Conservation (phyloP, 2,329 filamentous ascomycete genomes). For the Davidsoniella eucalypti region DNA sequence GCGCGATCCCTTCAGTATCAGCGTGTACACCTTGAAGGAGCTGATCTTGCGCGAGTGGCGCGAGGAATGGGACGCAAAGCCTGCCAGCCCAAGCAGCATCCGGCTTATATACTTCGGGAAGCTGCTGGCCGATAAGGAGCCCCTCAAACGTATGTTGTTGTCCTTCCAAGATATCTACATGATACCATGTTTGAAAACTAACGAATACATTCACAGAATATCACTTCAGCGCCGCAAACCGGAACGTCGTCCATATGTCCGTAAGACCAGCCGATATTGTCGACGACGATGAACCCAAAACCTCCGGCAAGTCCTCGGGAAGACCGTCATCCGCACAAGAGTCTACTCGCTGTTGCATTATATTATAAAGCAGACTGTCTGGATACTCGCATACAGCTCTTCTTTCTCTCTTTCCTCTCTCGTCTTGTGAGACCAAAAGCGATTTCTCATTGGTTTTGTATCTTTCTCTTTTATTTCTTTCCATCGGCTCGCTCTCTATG, state of each 20-base stretch:
- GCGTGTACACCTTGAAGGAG: slow-evolving; percentile 86
- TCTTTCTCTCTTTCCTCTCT: not conserved
- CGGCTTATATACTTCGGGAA: slow-evolving; percentile 84
- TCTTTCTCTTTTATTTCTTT: not conserved
- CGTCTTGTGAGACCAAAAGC: not conserved
- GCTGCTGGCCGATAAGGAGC: slow-evolving; percentile 74
- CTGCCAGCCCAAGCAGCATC: slow-evolving; percentile 76
- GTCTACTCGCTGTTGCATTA: slow-evolving; percentile 32
- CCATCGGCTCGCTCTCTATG: too few relatives aligned
- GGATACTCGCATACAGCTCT: not conserved
- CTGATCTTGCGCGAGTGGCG: slow-evolving; percentile 87
- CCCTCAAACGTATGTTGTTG: slow-evolving; percentile 52
- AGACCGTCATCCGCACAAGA: slow-evolving; percentile 26
- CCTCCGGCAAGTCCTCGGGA: slow-evolving; percentile 35
- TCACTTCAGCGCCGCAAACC: slow-evolving; percentile 53
- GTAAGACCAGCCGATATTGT: slow-evolving; percentile 76
- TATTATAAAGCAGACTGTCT: slow-evolving; percentile 25
- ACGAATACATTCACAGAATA: slow-evolving; percentile 40
- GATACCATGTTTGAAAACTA: not conserved
- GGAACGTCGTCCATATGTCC: slow-evolving; percentile 91
- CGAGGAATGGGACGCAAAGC: slow-evolving; percentile 76
- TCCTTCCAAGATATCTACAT: slow-evolving; percentile 12
- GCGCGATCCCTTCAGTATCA: slow-evolving; percentile 74
- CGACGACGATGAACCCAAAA: slow-evolving; percentile 60
- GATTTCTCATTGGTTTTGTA: slow-evolving; percentile 1